Evolutionary conservation across 78 protist genomes (phyloP).

Genomic region (Chrysochromulina tobinii): DNA sequence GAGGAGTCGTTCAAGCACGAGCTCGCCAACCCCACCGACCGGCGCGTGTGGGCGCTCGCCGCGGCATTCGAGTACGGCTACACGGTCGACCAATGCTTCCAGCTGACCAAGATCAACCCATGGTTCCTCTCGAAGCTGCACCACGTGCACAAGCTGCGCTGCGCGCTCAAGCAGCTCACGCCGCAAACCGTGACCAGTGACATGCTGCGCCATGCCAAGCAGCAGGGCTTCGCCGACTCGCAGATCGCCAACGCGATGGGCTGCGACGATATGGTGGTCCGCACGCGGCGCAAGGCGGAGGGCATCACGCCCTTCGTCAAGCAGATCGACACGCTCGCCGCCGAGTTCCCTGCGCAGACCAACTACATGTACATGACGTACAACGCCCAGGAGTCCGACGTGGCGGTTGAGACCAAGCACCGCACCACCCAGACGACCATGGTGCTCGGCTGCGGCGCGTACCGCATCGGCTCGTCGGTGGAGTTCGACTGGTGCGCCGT

Average conservation of each 20-base stretch:
- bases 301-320: constrained; percentile 82
- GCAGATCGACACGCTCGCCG: constrained; percentile 97
- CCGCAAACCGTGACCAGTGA: neutral
- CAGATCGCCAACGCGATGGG: neutral
- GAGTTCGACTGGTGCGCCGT: constrained; percentile 80
- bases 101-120: constrained; percentile 84
- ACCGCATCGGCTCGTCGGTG: constrained; percentile 84
- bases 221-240: constrained; percentile 21
- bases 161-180: neutral
- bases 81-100: constrained; percentile 71
- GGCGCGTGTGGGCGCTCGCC: constrained; percentile 83
- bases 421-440: neutral
- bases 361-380: constrained; percentile 94
- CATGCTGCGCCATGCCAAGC: neutral
- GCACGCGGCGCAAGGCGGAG: constrained; percentile 29
- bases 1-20: constrained; percentile 49
- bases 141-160: constrained; percentile 44
- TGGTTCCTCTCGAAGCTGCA: constrained; percentile 90
- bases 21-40: constrained; percentile 76
- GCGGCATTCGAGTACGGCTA: constrained; percentile 76
- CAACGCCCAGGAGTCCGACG: constrained; percentile 81
- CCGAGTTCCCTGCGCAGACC: constrained; percentile 95
- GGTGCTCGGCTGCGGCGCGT: constrained; percentile 32
- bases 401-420: neutral
- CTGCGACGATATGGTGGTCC: neutral